phyloP scores from a whole-genome alignment of 164 flowering plant species.

The Kingdonia uniflora region DNA sequence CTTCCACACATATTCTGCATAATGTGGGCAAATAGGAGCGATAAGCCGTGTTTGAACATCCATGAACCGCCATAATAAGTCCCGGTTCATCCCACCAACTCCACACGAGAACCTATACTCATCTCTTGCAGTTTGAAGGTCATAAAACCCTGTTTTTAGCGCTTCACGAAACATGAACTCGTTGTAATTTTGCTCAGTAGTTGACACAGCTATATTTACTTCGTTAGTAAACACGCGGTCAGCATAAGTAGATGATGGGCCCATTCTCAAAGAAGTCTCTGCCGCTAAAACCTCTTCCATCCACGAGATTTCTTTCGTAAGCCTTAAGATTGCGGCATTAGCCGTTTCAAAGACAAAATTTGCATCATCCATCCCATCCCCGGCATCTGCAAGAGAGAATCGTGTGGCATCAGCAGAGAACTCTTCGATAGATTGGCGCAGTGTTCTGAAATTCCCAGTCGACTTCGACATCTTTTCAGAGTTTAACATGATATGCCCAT shows the following conservation, averaged over 20 bases:
- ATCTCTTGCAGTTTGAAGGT: slow-evolving; percentile 86
- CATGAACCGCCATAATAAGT: slow-evolving; percentile 61
- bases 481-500: slow-evolving; percentile 90
- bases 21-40: slow-evolving; percentile 88
- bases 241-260: slow-evolving; percentile 61
- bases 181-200: slow-evolving; percentile 48
- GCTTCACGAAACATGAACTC: slow-evolving; percentile 82
- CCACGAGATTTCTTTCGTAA: slow-evolving; percentile 85
- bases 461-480: slow-evolving; percentile 94
- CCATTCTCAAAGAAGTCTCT: slow-evolving; percentile 44
- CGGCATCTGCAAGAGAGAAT: slow-evolving; percentile 90
- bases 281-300: slow-evolving; percentile 72
- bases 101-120: slow-evolving; percentile 88
- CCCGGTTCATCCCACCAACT: slow-evolving; percentile 62
- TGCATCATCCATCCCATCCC: slow-evolving; percentile 94
- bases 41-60: slow-evolving; percentile 87
- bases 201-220: slow-evolving; percentile 59
- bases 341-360: slow-evolving; percentile 87
- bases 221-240: slow-evolving; percentile 82
- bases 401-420: slow-evolving; percentile 89
- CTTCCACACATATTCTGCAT: slow-evolving; percentile 76
- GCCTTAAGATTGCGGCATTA: slow-evolving; percentile 73
- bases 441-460: slow-evolving; percentile 87
- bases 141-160: slow-evolving; percentile 80
- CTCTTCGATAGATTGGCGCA: slow-evolving; percentile 75